These are phyloP conservation scores for Phytopythium oedochilum DNA, from an alignment of 352 stramenopile genomes.

Conservation along the genomic window DNA sequence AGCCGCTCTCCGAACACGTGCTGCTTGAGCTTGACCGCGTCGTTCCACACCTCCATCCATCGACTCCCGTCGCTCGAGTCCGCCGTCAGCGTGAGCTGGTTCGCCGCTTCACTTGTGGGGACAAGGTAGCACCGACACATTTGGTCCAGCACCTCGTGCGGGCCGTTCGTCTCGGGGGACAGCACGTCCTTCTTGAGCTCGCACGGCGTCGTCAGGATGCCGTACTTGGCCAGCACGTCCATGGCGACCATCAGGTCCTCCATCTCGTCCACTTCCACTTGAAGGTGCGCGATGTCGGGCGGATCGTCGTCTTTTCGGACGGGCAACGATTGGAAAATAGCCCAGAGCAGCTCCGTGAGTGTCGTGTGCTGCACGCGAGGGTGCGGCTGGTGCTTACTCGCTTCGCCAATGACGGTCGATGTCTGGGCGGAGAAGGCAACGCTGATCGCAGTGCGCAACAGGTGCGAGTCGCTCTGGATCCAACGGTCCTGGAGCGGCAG, in stretches of 20 bases:
- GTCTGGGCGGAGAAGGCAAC: constrained; percentile 33
- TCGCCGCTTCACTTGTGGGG: not conserved
- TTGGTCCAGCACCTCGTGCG: constrained; percentile 31
- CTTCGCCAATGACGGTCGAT: constrained; percentile 9
- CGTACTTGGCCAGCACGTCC: constrained; percentile 63
- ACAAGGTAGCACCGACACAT: constrained; percentile 26
- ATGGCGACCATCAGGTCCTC: constrained; percentile 70
- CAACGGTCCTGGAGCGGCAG: constrained; percentile 30
- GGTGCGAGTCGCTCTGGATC: constrained; percentile 51
- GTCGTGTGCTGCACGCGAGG: constrained; percentile 8
- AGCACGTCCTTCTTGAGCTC: constrained; percentile 14
- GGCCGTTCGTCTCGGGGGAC: constrained; percentile 9
- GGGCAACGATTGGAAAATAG: constrained; percentile 72
- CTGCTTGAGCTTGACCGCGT: constrained; percentile 65
- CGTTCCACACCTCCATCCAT: constrained; percentile 57
- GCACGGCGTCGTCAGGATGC: constrained; percentile 26
- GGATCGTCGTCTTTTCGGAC: constrained; percentile 52
- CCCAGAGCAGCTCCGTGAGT: constrained; percentile 61
- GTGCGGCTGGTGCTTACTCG: constrained; percentile 1
- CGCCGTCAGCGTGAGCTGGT: not conserved
- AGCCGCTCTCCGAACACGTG: constrained; percentile 63
- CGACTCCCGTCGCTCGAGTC: constrained; percentile 8
- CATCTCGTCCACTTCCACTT: constrained; percentile 68
- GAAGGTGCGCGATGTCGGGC: constrained; percentile 44
- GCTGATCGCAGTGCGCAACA: constrained; percentile 59